phyloP scores from a whole-genome alignment of 805 yeast species.

The Blastobotrys mokoenaii region DNA sequence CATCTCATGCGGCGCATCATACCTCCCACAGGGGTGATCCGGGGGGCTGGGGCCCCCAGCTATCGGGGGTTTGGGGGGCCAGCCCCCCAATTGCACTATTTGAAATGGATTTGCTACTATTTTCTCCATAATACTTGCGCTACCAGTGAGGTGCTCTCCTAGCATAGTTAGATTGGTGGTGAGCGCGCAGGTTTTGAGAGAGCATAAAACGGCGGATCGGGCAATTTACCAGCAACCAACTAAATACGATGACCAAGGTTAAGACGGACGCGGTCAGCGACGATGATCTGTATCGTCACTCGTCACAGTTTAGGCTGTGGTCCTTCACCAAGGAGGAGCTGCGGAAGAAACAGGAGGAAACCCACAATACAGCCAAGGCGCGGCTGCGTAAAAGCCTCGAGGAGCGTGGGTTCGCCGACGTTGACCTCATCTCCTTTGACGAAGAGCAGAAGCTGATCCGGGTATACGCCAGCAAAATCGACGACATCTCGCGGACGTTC shows the following conservation, averaged over 20 bases:
- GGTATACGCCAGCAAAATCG: conserved; percentile 65
- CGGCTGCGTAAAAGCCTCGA: conserved; percentile 26
- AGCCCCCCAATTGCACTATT: no score
- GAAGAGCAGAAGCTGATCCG: conserved; percentile 66
- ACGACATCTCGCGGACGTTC: conserved; percentile 61
- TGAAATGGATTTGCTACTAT: no score
- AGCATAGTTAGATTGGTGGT: not conserved
- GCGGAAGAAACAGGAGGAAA: conserved; percentile 36
- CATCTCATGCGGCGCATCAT: no score
- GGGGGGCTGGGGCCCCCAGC: no score
- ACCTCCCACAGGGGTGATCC: no score
- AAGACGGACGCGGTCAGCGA: conserved; percentile 40
- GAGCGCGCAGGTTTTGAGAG: not conserved
- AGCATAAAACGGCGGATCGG: no score
- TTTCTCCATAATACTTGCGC: no score
- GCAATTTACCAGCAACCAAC: no score
- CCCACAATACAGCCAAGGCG: conserved; percentile 50
- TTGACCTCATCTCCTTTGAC: conserved; percentile 45
- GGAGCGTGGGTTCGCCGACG: conserved; percentile 23
- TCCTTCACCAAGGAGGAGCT: conserved; percentile 62
- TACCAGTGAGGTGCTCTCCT: no score
- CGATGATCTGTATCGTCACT: conserved; percentile 82
- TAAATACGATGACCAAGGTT: conserved; percentile 5
- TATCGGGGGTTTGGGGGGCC: no score
- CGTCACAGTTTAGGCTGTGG: conserved; percentile 82